Evolutionary conservation across 805 yeast genomes (phyloP), one percentile per base, ranked within the genome.

Genomic region (Phaffomyces antillensis): DNA sequence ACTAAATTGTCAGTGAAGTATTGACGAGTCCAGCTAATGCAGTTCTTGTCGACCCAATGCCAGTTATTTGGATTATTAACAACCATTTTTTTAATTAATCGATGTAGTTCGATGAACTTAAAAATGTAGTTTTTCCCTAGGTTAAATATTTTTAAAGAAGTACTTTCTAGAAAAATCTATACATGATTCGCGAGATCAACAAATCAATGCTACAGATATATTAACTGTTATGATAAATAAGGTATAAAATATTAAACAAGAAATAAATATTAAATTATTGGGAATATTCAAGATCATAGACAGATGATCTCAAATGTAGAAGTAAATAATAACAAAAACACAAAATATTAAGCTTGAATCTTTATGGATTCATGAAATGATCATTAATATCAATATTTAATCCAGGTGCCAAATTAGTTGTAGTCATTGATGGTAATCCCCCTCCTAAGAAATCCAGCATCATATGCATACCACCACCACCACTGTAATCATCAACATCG

Each of bases 31-130:
- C 99, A 93, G 45, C 78, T 82, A 46, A 91, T 76, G 68, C 99
- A 93, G 72, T 93, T 93, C 66, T 91, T 91, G 68, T 91, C 97
- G 51, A 90, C 97, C 98, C 98, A 93, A 73, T 93, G 99, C 99
- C 99, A 91, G 70, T 91, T 91, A 66, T 93, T 93, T 35, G 98
- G 98, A 74, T 91, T 93, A 67, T 88, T 84, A 30, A 93, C 90
- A 36, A 86, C 97, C 97, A 91, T 91, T 37, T 36, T 39, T 39
- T 16, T 13, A 8, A 12, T 30, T 3, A 5, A 16, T n/a, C 23
- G 25, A 34, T 16, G 30, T 12, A 28, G 6, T 28, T 28, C 4
- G 30, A 8, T 28, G 30, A 28, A 10, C 11, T 7, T 28, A 11
- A 28, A 10, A 8, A 28, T 11, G 30, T 28, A 11, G 7, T 9